phyloP scores from a whole-genome alignment of 192 early-diverging fungal species.

The Gonapodya prolifera region DNA sequence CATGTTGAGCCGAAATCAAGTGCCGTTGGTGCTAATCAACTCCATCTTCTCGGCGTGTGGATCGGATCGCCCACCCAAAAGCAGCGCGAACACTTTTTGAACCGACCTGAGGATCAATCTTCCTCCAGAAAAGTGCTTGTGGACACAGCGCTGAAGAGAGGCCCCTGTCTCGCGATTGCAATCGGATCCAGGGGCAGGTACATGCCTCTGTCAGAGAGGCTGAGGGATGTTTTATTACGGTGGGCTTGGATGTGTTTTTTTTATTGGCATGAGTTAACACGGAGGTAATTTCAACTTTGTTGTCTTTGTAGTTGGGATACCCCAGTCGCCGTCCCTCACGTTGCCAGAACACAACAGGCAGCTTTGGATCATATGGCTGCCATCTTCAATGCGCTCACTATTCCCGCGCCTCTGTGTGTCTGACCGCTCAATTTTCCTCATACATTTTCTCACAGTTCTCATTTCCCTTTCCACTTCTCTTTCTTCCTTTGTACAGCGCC shows the following conservation, averaged over 20 bases:
- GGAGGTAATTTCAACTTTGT: no score
- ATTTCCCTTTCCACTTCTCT: no score
- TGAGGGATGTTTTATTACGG: background rate
- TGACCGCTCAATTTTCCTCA: no score
- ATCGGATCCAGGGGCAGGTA: background rate
- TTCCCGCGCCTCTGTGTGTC: background rate
- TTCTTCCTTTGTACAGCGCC: no score
- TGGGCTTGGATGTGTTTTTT: background rate
- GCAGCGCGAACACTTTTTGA: background rate
- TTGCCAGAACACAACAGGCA: background rate
- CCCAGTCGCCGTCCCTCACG: background rate
- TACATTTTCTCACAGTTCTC: no score
- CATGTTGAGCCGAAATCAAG: no score
- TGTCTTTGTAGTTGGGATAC: background rate
- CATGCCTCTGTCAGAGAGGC: background rate
- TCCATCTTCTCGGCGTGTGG: background rate
- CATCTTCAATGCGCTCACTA: background rate
- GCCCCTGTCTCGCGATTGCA: background rate
- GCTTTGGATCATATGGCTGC: background rate
- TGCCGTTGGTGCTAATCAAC: no score
- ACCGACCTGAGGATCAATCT: no score
- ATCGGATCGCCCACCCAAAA: background rate
- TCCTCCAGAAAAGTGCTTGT: no score
- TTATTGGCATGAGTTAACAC: background rate
- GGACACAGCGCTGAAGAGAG: no score